Evolutionary conservation across 257 asterid species (phyloP), one percentile per base, ranked within the genome.

Genomic region (Vinca minor): DNA sequence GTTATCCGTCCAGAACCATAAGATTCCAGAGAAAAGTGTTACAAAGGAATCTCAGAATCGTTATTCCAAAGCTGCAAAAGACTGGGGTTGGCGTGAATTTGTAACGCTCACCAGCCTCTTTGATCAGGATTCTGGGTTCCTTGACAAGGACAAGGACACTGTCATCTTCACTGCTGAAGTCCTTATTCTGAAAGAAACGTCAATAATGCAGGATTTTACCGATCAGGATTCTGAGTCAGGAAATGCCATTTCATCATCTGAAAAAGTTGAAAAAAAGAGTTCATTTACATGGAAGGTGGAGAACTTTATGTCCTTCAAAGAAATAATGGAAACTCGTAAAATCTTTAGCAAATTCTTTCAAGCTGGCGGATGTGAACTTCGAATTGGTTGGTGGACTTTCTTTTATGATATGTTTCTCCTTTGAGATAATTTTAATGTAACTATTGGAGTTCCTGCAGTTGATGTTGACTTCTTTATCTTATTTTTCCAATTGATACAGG

Each of bases 1-100:
- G 61, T 75, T 89, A 74, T 84, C 96, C 53, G 95, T 93, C 42
- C 83, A 89, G 67, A 90, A 93, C 77, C 99, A 89, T 77, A 90
- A 63, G 75, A 60, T 74, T 73, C 96, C 90, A 65, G 99, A 93
- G 63, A 93, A 86, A 74, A 87, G 97, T 38, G 97, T 93, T 47
- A 81, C 91, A 26, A 93, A 93, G 82, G 99, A 93, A 81, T 93
- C 99, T 76, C 99, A 93, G 76, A 93, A 93, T 72, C 99, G 99
- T 50, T 89, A 93, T 73, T 87, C 99, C 26, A 93, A 93, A 83
- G 88, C 97, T 69, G 99, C 96, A 60, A 93, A 93, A 81, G 99
- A 89, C 82, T 93, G 99, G 99, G 99, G 99, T 64, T 93, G 99
- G 99, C 97, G 97, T 59, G 99, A 93, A 81, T 93, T 93, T 80